Evolutionary conservation across 257 asterid genomes (phyloP), one percentile per base, ranked within the genome.

Genomic region (Salvia hispanica): DNA sequence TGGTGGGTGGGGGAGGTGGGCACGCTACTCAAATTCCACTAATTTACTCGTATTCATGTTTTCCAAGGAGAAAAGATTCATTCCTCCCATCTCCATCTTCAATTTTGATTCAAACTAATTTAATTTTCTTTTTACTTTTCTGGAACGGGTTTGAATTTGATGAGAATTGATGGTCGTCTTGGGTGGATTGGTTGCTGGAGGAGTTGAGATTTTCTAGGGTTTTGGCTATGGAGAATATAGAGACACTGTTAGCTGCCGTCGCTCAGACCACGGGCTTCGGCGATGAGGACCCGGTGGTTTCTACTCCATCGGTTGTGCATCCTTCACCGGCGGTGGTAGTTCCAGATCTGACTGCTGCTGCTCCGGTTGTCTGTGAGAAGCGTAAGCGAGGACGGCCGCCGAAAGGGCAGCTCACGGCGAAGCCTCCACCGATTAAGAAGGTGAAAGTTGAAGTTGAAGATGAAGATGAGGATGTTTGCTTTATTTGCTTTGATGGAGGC

Each of bases 401-500:
- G 1, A 82, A 71, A 79, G 92, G 84, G 43, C 82, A 59, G 62
- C 6, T 51, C 14, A 71, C 15, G 53, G 68, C 73, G 60, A 78
- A 67, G 52, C 81, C 78, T 42, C 96, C 81, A 53, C 88, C 83
- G 6, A 83, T 76, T 21, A 84, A 84, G 78, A 73, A 79, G 67
- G 74, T 69, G 53, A 82, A 71, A 58, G 73, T 52, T 28, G 88
- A 71, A 58, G 73, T 52, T 28, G 88, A 75, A 58, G 84, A 83
- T n/a, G 94, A 89, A 78, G 96, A 86, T 46, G 99, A 90, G 58
- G 99, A 93, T 54, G 97, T 90, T 16, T 93, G 99, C 86, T 93
- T 93, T 67, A 90, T 93, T 34, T 93, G 99, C 85, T 93, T 90
- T 14, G 99, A 93, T 69, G 99, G 97, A 7, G 99, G 99, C 53